Evolutionary conservation across 2,329 filamentous ascomycete genomes (phyloP).

Genomic region (Alternaria ethzedia): DNA sequence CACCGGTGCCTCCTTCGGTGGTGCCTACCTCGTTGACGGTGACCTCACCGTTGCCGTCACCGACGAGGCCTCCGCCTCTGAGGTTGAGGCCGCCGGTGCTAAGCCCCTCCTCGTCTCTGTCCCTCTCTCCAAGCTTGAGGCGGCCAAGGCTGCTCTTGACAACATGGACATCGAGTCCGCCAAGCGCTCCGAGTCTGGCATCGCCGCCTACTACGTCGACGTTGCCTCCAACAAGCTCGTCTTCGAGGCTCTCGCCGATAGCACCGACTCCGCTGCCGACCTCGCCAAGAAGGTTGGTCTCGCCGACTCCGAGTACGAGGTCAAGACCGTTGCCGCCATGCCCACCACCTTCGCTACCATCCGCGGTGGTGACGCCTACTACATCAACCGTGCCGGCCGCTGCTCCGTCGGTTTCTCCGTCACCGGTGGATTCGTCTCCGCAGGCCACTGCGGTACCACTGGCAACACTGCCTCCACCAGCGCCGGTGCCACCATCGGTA

Average conservation of each 20-base stretch:
- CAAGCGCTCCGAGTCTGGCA: conserved; percentile 35
- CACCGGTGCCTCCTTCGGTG: conserved; percentile 47
- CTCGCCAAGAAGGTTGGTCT: conserved; percentile 50
- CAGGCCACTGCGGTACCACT: conserved; percentile 49
- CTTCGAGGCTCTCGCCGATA: conserved; percentile 47
- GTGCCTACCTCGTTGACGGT: conserved; percentile 51
- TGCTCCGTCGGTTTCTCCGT: conserved; percentile 53
- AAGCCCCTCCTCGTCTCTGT: conserved; percentile 43
- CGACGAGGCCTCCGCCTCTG: conserved; percentile 44
- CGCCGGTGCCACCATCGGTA: conserved; percentile 42
- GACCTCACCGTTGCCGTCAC: conserved; percentile 49
- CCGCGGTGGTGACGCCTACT: conserved; percentile 50
- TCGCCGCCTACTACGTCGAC: conserved; percentile 51
- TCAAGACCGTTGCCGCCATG: conserved; percentile 42
- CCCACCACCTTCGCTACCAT: conserved; percentile 48
- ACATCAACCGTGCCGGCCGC: conserved; percentile 40
- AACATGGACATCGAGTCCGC: conserved; percentile 38
- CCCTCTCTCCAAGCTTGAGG: conserved; percentile 46
- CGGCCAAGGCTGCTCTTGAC: conserved; percentile 50
- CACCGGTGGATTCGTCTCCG: conserved; percentile 51
- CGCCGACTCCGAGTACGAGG: conserved; percentile 46
- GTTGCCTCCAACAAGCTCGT: conserved; percentile 52
- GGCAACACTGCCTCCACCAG: conserved; percentile 44
- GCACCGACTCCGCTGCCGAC: conserved; percentile 44
- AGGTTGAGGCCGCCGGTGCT: conserved; percentile 48